A percentile compares a stretch with the other conserved stretches of the same genome.
These are phyloP conservation scores for Termitomyces sp. DNA, from an alignment of 768 basidiomycete genomes.

Conservation along the genomic window DNA sequence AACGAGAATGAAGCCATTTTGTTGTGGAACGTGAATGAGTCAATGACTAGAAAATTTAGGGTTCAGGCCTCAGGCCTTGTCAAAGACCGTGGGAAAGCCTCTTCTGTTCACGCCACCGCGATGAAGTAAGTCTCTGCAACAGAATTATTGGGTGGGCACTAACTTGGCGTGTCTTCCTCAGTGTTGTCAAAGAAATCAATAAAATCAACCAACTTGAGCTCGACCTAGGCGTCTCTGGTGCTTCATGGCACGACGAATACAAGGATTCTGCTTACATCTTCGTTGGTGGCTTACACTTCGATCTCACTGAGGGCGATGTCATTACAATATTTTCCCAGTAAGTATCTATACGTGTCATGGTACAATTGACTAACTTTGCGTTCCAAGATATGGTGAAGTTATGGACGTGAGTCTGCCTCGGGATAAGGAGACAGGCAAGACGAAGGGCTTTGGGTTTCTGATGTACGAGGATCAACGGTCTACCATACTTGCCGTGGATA, in stretches of 20 bases:
- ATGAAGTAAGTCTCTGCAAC: conserved; percentile 65
- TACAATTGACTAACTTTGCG: conserved; percentile 8
- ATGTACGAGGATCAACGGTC: conserved; percentile 99
- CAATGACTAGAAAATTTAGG: conserved; percentile 27
- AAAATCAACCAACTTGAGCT: conserved; percentile 92
- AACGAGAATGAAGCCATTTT: conserved; percentile 80
- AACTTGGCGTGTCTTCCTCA: conserved; percentile 30
- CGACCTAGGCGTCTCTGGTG: conserved; percentile 65
- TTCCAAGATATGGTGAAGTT: conserved; percentile 86
- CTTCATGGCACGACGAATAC: conserved; percentile 97
- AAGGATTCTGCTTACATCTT: conserved; percentile 97
- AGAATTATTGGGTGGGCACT: conserved; percentile 3
- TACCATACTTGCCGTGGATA: conserved; percentile 95
- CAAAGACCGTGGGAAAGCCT: conserved; percentile 36
- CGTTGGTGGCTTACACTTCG: conserved; percentile 82
- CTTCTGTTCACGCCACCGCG: conserved; percentile 26
- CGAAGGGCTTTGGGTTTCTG: conserved; percentile 90
- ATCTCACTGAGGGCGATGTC: conserved; percentile 96
- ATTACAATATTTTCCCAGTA: conserved; percentile 98
- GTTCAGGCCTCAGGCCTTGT: conserved; percentile 5
- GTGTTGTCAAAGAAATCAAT: conserved; percentile 91
- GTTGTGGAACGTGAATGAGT: conserved; percentile 9
- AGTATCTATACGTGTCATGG: conserved; percentile 28
- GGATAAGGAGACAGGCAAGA: conserved; percentile 90
- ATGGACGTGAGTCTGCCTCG: conserved; percentile 94